Base-by-base conservation (phyloP, 352 stramenopile genomes). In the Pythium vanterpoolii region DNA sequence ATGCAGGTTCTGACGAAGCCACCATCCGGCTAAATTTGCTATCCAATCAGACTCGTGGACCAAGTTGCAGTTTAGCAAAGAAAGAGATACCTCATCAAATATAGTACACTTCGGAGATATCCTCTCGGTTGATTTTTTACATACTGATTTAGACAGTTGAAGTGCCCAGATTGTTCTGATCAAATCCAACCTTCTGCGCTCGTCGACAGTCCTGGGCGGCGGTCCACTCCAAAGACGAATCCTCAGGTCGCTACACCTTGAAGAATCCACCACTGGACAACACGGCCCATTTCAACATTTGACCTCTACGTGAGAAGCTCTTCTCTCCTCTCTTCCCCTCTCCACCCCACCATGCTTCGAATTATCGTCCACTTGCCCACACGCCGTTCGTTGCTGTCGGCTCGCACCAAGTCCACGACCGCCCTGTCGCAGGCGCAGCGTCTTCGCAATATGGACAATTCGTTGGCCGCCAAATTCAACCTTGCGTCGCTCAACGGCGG, bases 381-480 rank as follows among this genome's bases (percentile, higher is more conserved):
- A 7, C 34, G 27, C 30, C 48, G 49, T 38, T 40, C 8, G 11
- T n/a, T 49, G 16, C n/a, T 31, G n/a, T n/a, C n/a, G n/a, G n/a
- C n/a, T 27, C 42, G 50, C 26, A 14, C 39, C 18, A 39, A 52
- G 30, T 57, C 51, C 9, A 18, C 26, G 16, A 46, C 49, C 6
- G 21, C 33, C 24, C 26, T 39, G 24, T 30, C 36, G 21, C 28
- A 27, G 10, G 7, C 7, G 13, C 23, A 56, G 42, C 54, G 39
- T 5, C 43, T 57, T 24, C 50, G 28, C 27, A 31, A n/a, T 31
- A 28, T 24, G 27, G 48, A 66, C 24, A 30, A 28, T 2, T 57
- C 75, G 30, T 72, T 90, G 26, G 58, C 56, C 19, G 67, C 80
- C 45, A 87, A 87, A 61, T 90, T 90, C 56, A 87, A 79, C 34